Conservation (phyloP, 1,284 basidiomycete species). For the Cerrena zonata region DNA sequence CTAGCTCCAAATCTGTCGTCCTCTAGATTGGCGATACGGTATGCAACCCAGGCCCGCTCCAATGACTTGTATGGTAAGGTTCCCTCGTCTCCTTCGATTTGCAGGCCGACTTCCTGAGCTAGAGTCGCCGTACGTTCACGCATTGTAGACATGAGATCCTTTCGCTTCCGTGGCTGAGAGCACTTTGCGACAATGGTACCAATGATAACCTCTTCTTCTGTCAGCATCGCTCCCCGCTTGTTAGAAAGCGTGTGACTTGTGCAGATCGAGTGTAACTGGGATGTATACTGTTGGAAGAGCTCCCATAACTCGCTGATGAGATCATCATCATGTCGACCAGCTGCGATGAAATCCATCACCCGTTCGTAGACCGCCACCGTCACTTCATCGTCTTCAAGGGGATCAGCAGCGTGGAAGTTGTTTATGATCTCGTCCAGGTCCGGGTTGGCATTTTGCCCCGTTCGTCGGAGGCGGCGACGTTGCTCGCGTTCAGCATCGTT, state of each 20-base stretch:
- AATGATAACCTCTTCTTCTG: slow-evolving; percentile 56
- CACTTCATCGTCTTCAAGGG: slow-evolving; percentile 15
- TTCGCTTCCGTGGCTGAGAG: slow-evolving; percentile 48
- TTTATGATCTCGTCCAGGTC: slow-evolving; percentile 22
- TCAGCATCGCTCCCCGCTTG: slow-evolving; percentile 36
- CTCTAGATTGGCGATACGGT: slow-evolving; percentile 36
- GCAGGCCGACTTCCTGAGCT: slow-evolving; percentile 42
- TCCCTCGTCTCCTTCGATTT: slow-evolving; percentile 42
- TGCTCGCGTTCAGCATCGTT: slow-evolving; percentile 16
- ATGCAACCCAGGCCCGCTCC: slow-evolving; percentile 47
- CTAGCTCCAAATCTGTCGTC: slow-evolving; percentile 47
- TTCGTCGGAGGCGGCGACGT: slow-evolving; percentile 17
- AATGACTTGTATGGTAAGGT: slow-evolving; percentile 34
- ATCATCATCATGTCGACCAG: slow-evolving; percentile 16
- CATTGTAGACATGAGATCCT: slow-evolving; percentile 46
- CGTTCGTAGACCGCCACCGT: slow-evolving; percentile 18
- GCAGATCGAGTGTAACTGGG: slow-evolving; percentile 46
- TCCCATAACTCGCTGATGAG: slow-evolving; percentile 25
- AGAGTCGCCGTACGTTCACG: slow-evolving; percentile 49
- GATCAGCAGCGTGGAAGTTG: slow-evolving; percentile 16
- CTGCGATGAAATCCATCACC: slow-evolving; percentile 23
- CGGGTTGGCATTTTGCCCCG: too few relatives aligned
- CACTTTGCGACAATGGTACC: slow-evolving; percentile 60
- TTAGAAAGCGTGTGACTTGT: slow-evolving; percentile 42
- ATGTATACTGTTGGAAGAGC: slow-evolving; percentile 41